Evolutionary conservation across 164 flowering plant species (phyloP).

Genomic region (Cinnamomum chago): DNA sequence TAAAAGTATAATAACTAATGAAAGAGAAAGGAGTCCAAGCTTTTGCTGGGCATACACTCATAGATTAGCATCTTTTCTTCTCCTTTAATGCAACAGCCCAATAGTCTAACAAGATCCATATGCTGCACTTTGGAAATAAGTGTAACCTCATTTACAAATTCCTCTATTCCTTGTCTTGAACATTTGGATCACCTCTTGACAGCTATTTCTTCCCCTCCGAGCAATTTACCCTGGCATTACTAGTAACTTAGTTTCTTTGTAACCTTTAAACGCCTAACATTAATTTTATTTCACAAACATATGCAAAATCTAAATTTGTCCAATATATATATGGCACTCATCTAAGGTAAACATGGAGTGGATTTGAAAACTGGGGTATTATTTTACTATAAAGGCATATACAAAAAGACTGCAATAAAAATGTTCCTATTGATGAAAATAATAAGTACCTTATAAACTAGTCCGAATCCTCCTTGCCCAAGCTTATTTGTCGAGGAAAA

Average conservation of each 20-base stretch:
- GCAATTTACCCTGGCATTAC: constrained; percentile 24
- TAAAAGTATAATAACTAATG: constrained; percentile 11
- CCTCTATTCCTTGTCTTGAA: constrained; percentile 31
- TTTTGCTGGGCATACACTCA: constrained; percentile 33
- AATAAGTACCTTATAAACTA: constrained; percentile 32
- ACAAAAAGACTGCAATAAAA: too few species aligned
- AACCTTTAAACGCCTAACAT: too few species aligned
- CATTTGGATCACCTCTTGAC: constrained; percentile 35
- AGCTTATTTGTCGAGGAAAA: constrained; percentile 25
- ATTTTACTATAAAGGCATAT: too few species aligned
- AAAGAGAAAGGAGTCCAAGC: constrained; percentile 29
- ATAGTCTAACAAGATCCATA: constrained; percentile 32
- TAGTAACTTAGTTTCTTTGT: too few species aligned
- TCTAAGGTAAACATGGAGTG: too few species aligned
- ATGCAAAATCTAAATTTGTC: not conserved
- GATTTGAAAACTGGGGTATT: too few species aligned
- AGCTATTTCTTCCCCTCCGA: constrained; percentile 30
- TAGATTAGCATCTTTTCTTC: constrained; percentile 37
- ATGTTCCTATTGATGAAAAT: too few species aligned
- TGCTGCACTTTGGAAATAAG: constrained; percentile 40
- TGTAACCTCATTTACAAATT: constrained; percentile 33
- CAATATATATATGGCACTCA: too few species aligned
- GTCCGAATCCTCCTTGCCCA: constrained; percentile 40
- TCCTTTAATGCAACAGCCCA: constrained; percentile 31
- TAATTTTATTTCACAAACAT: too few species aligned